A percentile compares a stretch with the other conserved stretches of the same genome.
These are phyloP conservation scores for Ustilago hordei DNA, from an alignment of 1,284 basidiomycete species.

Conservation along the genomic window DNA sequence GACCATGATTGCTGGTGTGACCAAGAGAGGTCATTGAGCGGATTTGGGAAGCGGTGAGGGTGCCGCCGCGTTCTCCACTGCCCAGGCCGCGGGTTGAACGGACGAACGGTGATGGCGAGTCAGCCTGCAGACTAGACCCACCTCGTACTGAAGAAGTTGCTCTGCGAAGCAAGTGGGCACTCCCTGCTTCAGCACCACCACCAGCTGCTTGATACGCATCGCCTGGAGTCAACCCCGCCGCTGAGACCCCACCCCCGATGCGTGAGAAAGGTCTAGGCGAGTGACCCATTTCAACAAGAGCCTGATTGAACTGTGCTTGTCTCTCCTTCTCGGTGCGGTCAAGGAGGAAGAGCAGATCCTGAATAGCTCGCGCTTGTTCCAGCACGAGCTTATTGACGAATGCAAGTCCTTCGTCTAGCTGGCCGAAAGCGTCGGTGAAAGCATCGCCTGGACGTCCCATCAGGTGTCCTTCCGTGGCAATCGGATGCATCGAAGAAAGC, in stretches of 20 bases:
- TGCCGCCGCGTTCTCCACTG: constrained; percentile 24
- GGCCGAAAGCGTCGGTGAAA: constrained; percentile 42
- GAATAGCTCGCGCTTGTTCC: constrained; percentile 46
- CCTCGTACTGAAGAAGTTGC: constrained; percentile 25
- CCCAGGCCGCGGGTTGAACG: constrained; percentile 18
- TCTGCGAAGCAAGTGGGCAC: constrained; percentile 22
- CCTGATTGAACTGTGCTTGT: constrained; percentile 48
- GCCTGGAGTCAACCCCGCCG: constrained; percentile 7
- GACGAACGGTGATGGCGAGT: constrained; percentile 22
- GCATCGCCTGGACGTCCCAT: constrained; percentile 34
- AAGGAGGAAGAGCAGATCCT: constrained; percentile 45
- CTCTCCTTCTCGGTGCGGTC: constrained; percentile 50
- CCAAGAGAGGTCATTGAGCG: constrained; percentile 49
- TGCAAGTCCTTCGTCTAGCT: constrained; percentile 45
- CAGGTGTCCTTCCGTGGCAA: constrained; percentile 46
- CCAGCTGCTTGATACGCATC: background rate
- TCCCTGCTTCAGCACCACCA: constrained; percentile 8
- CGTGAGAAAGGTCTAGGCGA: constrained; percentile 43
- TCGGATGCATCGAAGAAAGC: constrained; percentile 44
- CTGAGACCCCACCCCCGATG: constrained; percentile 22
- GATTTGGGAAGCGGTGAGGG: constrained; percentile 42
- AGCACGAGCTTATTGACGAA: constrained; percentile 52
- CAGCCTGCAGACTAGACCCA: constrained; percentile 21
- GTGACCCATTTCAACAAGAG: constrained; percentile 40
- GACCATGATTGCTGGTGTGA: constrained; percentile 26